Evolutionary conservation across 1,284 basidiomycete genomes (phyloP), one percentile per base, ranked within the genome.

Genomic region (Porogramme epimiltina): DNA sequence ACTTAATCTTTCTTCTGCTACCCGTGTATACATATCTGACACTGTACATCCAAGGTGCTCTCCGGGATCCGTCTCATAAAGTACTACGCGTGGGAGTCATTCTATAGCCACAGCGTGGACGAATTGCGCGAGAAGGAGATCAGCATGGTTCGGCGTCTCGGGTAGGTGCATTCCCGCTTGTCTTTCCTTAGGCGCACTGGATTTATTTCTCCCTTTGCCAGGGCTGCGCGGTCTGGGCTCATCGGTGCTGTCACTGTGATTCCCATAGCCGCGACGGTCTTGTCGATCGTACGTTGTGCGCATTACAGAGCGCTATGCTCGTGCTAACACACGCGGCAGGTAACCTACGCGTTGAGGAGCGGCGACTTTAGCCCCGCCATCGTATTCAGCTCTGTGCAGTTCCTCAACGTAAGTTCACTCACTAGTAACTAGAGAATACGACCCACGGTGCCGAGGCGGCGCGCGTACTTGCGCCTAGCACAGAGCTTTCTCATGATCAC

Each of bases 331-430:
- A 20, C 5, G 10, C 0, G 8, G n/a, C 13, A 85, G 82, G 81
- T 93, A 62, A 86, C 87, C 0, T 92, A 91, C 64, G 77, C 79
- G 1, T 69, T 85, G 13, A 82, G 75, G 24, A 84, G 85, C 2
- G 84, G 91, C 64, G 62, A 75, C 2, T 78, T 92, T 34, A 79
- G 85, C 59, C 73, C 89, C 8, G 85, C 87, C 2, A 76, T 80
- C 59, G 86, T 93, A 55, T 93, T 93, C 70, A 80, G 81, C n/a
- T 83, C 84, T 13, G 68, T 94, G 11, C 84, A 89, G 55, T 76
- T 87, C 52, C 91, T 93, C 77, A 86, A 88, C 61, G 81, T 91
- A 48, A 56, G 82, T 64, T 11, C 15, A n/a, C n/a, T n/a, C n/a
- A n/a, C n/a, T n/a, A n/a, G n/a, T n/a, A n/a, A n/a, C n/a, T n/a